Evolutionary conservation across 192 early-diverging fungal genomes (phyloP).

Genomic region (Podila epicladia): DNA sequence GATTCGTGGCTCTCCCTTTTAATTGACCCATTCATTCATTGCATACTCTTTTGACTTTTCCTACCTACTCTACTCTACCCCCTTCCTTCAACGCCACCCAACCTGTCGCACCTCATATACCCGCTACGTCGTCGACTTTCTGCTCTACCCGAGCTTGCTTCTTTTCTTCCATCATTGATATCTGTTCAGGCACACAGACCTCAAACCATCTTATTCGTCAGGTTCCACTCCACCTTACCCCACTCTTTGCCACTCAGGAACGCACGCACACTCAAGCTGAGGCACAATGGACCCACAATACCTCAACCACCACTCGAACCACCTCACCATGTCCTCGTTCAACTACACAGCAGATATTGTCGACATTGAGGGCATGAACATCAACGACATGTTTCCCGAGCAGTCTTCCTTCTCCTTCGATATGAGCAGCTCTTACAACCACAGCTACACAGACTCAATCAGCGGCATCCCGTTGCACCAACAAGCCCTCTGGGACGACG

Average conservation of each 20-base stretch:
- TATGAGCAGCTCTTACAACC: constrained; percentile 36
- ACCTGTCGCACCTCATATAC: too few relatives aligned
- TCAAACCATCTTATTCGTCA: too few relatives aligned
- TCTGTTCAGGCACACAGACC: too few relatives aligned
- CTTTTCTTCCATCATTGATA: too few relatives aligned
- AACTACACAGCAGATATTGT: constrained; percentile 41
- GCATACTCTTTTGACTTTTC: too few relatives aligned
- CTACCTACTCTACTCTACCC: too few relatives aligned
- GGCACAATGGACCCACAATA: not conserved
- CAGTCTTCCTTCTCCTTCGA: constrained; percentile 40
- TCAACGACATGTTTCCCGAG: constrained; percentile 48
- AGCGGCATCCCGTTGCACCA: constrained; percentile 37
- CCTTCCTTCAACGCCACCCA: too few relatives aligned
- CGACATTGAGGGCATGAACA: constrained; percentile 49
- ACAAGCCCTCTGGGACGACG: constrained; percentile 50
- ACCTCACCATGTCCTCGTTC: constrained; percentile 23
- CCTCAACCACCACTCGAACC: not conserved
- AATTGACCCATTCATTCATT: too few relatives aligned
- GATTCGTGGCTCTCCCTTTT: not conserved
- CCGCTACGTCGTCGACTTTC: too few relatives aligned
- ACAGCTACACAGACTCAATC: constrained; percentile 47
- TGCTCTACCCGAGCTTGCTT: too few relatives aligned
- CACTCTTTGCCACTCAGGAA: not conserved
- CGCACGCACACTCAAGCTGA: not conserved
- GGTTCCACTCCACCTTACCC: too few relatives aligned